Base-by-base conservation (phyloP, 257 asterid genomes). In the Solanum pimpinellifolium region DNA sequence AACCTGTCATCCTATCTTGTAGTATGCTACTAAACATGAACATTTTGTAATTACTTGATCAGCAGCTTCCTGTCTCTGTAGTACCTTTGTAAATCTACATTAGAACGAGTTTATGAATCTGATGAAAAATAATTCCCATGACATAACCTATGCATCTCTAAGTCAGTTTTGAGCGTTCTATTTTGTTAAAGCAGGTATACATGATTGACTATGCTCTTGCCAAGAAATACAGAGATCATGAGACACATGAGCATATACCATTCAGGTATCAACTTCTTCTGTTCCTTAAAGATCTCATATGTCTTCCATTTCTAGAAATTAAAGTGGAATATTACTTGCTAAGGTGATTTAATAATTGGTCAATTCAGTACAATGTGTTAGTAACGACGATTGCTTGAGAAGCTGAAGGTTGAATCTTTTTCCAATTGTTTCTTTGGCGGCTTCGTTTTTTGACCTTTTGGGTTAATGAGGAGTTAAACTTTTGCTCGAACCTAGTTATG, bases 191-290 rank as follows among this genome's bases (percentile, higher is more conserved):
- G 89, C 89, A 95, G 99, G 99, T 97, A 21, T 97, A 94, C 90
- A 87, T 94, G 85, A 97, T 95, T 90, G 99, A 95, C 93, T 95
- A 89, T 89, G 99, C 99, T 75, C 97, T 94, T 87, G 99, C 98
- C 82, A 97, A 97, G 91, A 94, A 94, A 88, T 97, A 92, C 89
- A 88, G 99, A 90, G 99, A 97, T 92, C 93, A 94, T 80, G 96
- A 94, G 85, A 95, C 99, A 85, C 97, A 94, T 81, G 93, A 93
- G 90, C 99, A 97, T 90, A 94, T 95, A 90, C 99, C 99, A 25
- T 97, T 94, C 95, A 97, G 99, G 99, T 97, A 90, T 49, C 25
- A 49, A 81, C 46, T 69, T 81, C 46, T 47, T 80, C 14, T 81
- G 85, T 49, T 29, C 85, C 13, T 81, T 41, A 49, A 20, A 81